Evolutionary conservation across 805 yeast species (phyloP), one percentile per base, ranked within the genome.

Genomic region (Candida palmyrensis): DNA sequence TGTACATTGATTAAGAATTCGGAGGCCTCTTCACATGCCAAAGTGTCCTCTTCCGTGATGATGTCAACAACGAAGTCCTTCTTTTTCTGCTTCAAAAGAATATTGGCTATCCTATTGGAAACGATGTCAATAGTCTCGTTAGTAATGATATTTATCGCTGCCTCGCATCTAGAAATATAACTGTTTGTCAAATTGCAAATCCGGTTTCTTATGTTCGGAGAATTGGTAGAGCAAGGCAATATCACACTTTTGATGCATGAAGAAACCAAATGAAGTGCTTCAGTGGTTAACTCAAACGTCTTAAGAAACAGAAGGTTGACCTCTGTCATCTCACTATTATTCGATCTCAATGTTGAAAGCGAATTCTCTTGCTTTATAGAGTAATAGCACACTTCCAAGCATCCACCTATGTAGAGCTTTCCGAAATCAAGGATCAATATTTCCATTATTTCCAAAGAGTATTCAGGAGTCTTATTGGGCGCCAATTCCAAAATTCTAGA

Each of bases 401-500:
- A 88, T 11, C 77, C 66, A 25, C 84, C 88, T 27, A 88, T 71
- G 48, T 84, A 87, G 3, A 80, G 69, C 22, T 76, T 76, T 1
- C 95, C 92, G 24, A 85, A 67, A 35, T 82, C 87, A 29, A 75
- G 67, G 15, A 86, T 55, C 32, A 86, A 52, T 23, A 83, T 66
- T 40, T 84, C 85, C 37, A 84, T 63, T 10, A 89, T 55, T 40
- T 79, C 88, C 27, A 76, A 58, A 0, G 86, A 72, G 47, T 78
- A 74, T 28, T 72, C 79, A 5, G 80, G 71, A 2, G 83, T 65
- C 37, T 72, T 77, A 18, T 62, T 61, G 1, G 90, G 85, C 0
- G 79, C 68, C 24, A 86, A 62, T 51, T 87, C 96, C 47, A 85
- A 69, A 3, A 82, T 66, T 49, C 96, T 68, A 2, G 89, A 81